Conservation (phyloP, 2,329 filamentous ascomycete genomes). For the Cytospora leucostoma region DNA sequence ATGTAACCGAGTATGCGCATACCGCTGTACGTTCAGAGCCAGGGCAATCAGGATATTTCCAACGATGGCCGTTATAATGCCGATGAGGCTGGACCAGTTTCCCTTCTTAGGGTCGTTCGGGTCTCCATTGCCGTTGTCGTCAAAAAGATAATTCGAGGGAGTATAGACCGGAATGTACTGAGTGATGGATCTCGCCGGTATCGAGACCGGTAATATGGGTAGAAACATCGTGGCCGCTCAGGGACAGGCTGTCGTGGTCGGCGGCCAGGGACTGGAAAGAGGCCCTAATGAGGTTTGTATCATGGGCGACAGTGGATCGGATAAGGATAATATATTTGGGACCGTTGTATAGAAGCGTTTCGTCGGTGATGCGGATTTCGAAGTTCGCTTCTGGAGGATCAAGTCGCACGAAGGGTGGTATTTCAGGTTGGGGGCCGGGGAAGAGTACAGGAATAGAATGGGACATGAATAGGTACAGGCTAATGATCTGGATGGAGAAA, state of each 20-base stretch:
- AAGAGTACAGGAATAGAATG: background rate
- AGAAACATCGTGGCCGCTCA: slow-evolving; percentile 25
- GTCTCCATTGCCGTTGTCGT: slow-evolving; percentile 30
- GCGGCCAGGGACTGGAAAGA: slow-evolving; percentile 17
- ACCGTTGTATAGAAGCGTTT: slow-evolving; percentile 1
- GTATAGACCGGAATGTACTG: slow-evolving; percentile 26
- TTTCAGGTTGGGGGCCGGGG: background rate
- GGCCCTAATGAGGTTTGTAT: slow-evolving; percentile 12
- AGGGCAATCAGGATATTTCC: slow-evolving; percentile 95
- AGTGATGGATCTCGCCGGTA: slow-evolving; percentile 21
- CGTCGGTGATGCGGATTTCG: background rate
- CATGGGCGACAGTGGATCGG: slow-evolving; percentile 13
- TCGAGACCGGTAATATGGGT: slow-evolving; percentile 16
- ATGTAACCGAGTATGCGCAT: slow-evolving; percentile 85
- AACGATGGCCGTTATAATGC: slow-evolving; percentile 87
- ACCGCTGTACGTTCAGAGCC: slow-evolving; percentile 93
- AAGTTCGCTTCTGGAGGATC: background rate
- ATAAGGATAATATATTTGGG: background rate
- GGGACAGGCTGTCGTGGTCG: slow-evolving; percentile 20
- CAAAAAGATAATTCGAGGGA: slow-evolving; percentile 26
- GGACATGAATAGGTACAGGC: background rate
- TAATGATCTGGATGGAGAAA: background rate
- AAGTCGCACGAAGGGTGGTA: background rate
- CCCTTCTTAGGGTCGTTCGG: slow-evolving; percentile 46
- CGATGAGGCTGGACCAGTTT: slow-evolving; percentile 91